Conservation (phyloP, 352 stramenopile genomes). For the Phytopythium mirpurense region DNA sequence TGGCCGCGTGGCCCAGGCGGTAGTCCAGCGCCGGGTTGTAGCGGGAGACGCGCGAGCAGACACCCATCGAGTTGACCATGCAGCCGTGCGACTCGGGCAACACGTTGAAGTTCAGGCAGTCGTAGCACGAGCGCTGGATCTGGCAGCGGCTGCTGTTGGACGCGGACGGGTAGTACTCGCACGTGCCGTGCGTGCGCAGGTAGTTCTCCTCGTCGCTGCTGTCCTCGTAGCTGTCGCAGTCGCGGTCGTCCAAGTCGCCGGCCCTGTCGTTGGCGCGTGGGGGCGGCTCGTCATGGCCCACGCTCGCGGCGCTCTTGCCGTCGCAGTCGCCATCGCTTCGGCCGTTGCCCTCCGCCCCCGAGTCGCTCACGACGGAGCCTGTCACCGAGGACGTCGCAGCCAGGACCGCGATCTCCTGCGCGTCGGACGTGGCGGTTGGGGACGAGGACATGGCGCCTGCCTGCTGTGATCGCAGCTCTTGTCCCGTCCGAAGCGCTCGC, state of each 20-base stretch:
- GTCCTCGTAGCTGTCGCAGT: slow-evolving; percentile 1
- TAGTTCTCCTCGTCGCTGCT: slow-evolving; percentile 13
- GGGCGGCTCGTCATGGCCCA: background rate
- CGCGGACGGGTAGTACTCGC: slow-evolving; percentile 28
- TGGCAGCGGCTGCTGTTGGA: slow-evolving; percentile 29
- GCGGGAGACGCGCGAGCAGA: slow-evolving; percentile 6
- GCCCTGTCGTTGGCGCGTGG: slow-evolving; percentile 3
- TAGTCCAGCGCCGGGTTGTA: slow-evolving; percentile 25
- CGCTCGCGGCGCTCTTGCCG: slow-evolving; percentile 10
- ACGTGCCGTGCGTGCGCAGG: slow-evolving; percentile 29
- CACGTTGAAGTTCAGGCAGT: slow-evolving; percentile 47
- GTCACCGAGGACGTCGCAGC: slow-evolving; percentile 2
- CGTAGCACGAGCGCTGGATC: slow-evolving; percentile 38
- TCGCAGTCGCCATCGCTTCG: background rate
- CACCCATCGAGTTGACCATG: slow-evolving; percentile 25
- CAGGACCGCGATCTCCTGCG: slow-evolving; percentile 23
- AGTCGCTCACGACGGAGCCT: background rate
- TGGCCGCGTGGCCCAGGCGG: slow-evolving; percentile 18
- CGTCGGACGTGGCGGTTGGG: slow-evolving; percentile 13
- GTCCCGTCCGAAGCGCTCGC: background rate
- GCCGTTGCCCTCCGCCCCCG: slow-evolving; percentile 1
- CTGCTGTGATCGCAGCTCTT: no score
- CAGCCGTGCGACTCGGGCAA: slow-evolving; percentile 24
- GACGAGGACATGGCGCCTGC: slow-evolving; percentile 19
- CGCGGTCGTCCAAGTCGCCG: background rate